phyloP scores from a whole-genome alignment of 2,329 filamentous ascomycete genomes.

The Xylariaceae sp. region DNA sequence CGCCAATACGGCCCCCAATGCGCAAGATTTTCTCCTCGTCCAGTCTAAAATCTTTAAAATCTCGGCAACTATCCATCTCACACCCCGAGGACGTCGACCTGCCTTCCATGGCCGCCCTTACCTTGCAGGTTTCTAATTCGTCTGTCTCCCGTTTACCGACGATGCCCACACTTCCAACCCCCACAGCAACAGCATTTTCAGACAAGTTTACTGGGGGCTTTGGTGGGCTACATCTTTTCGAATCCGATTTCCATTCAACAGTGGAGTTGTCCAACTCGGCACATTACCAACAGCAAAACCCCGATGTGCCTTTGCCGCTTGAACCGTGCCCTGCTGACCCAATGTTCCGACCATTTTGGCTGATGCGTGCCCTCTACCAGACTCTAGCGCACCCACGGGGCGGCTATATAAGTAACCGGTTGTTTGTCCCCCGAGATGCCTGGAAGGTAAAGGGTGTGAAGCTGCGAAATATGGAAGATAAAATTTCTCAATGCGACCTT shows the following conservation, averaged over 20 bases:
- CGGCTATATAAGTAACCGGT: slow-evolving; percentile 83
- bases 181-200: slow-evolving; percentile 59
- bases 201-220: slow-evolving; percentile 54
- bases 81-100: slow-evolving; percentile 60
- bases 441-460: slow-evolving; percentile 95
- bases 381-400: slow-evolving; percentile 87
- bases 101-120: slow-evolving; percentile 71
- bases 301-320: slow-evolving; percentile 69
- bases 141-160: slow-evolving; percentile 48
- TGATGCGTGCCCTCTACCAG: slow-evolving; percentile 92
- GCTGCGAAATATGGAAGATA: slow-evolving; percentile 86
- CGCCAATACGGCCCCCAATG: slow-evolving; percentile 45
- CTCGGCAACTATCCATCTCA: slow-evolving; percentile 67
- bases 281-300: slow-evolving; percentile 50
- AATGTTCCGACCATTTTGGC: slow-evolving; percentile 92
- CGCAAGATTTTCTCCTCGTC: slow-evolving; percentile 68
- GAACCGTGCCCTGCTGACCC: slow-evolving; percentile 89
- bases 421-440: slow-evolving; percentile 88
- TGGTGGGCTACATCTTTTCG: slow-evolving; percentile 75
- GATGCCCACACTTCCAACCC: slow-evolving; percentile 64
- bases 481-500: slow-evolving; percentile 85
- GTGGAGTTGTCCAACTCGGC: slow-evolving; percentile 61
- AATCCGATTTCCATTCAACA: slow-evolving; percentile 70
- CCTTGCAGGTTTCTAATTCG: slow-evolving; percentile 54
- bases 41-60: slow-evolving; percentile 66